A percentile compares a stretch with the other conserved stretches of the same genome.
Conservation (phyloP, 2,329 filamentous ascomycete species). For the Lachnellula occidentalis region DNA sequence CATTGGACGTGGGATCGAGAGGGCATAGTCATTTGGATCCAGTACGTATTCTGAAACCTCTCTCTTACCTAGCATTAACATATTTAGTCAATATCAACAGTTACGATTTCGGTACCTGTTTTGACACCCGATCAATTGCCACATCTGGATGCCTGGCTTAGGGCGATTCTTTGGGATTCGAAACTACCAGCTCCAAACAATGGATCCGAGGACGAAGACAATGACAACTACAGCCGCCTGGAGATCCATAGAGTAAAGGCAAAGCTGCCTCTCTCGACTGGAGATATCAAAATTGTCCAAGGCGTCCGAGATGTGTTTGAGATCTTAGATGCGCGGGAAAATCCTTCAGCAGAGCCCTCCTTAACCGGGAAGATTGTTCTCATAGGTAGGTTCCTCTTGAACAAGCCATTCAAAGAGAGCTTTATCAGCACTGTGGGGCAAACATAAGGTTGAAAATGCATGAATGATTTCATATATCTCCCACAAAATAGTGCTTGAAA, state of each 20-base stretch:
- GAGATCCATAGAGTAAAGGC: constrained; percentile 90
- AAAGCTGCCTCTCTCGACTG: constrained; percentile 60
- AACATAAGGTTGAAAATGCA: not conserved
- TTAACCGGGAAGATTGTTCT: constrained; percentile 54
- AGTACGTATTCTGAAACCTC: constrained; percentile 42
- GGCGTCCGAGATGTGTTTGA: constrained; percentile 94
- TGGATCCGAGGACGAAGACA: not conserved
- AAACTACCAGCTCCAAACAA: constrained; percentile 42
- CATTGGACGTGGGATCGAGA: constrained; percentile 64
- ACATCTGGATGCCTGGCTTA: constrained; percentile 73
- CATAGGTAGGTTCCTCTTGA: constrained; percentile 52
- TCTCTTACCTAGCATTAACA: not conserved
- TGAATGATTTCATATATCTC: no score
- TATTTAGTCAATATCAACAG: constrained; percentile 72
- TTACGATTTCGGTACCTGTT: constrained; percentile 62
- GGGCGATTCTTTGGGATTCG: constrained; percentile 78
- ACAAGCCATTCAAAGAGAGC: constrained; percentile 47
- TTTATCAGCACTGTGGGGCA: constrained; percentile 11
- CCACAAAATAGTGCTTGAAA: no score
- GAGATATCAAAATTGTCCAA: constrained; percentile 72
- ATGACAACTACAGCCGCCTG: constrained; percentile 38
- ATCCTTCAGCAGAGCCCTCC: constrained; percentile 23
- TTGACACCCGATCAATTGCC: constrained; percentile 53
- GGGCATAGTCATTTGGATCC: constrained; percentile 90
- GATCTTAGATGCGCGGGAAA: constrained; percentile 57